Conservation (phyloP, 306 rosid species). For the Begonia masoniana region DNA sequence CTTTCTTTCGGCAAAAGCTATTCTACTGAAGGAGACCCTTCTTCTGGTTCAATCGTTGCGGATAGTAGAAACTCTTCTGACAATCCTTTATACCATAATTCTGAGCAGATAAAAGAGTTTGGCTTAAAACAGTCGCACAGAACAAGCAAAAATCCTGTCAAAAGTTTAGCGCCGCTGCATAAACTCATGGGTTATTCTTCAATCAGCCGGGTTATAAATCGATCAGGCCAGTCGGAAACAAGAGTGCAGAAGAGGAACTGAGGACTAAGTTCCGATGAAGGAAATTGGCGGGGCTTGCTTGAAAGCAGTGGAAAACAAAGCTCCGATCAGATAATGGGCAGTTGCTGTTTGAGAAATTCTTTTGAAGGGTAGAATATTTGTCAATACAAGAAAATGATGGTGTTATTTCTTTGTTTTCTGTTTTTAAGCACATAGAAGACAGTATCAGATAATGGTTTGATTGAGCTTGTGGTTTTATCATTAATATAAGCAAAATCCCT, state of each 20-base stretch:
- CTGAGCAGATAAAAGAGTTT: slow-evolving; percentile 16
- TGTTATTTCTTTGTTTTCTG: too few species aligned
- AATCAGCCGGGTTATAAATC: slow-evolving; percentile 51
- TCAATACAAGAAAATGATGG: too few species aligned
- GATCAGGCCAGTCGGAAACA: slow-evolving; percentile 18
- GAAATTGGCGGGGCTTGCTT: too few species aligned
- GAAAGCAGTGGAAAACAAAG: too few species aligned
- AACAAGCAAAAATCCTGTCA: slow-evolving; percentile 12
- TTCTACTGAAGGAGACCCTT: slow-evolving; percentile 49
- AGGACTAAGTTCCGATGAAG: background rate
- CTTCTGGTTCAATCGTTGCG: slow-evolving; percentile 15
- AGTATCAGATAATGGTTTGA: too few species aligned
- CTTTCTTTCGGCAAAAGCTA: slow-evolving; percentile 30
- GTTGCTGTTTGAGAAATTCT: too few species aligned
- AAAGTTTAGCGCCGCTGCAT: slow-evolving; percentile 66
- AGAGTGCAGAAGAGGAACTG: slow-evolving; percentile 13
- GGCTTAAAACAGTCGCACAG: slow-evolving; percentile 22
- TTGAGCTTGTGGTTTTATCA: too few species aligned
- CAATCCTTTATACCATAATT: slow-evolving; percentile 13
- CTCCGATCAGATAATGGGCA: too few species aligned
- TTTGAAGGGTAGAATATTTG: too few species aligned
- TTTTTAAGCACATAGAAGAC: too few species aligned
- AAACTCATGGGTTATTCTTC: slow-evolving; percentile 72
- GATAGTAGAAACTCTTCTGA: slow-evolving; percentile 11
- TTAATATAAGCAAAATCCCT: too few species aligned